Base-by-base conservation (phyloP, 1,139 yeast genomes). In the Petasospora fabianii region DNA sequence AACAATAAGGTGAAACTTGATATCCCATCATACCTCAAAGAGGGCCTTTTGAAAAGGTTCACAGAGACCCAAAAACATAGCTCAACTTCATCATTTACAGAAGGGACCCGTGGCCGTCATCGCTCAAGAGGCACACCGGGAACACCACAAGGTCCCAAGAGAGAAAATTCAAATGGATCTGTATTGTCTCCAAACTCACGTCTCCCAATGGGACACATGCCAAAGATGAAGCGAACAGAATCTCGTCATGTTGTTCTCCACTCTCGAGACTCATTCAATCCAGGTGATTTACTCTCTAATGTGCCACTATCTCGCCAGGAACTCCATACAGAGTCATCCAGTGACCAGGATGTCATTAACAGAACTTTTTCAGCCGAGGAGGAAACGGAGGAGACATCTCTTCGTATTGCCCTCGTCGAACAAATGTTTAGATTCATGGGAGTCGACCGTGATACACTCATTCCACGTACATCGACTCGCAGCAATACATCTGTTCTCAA, bases 261-360 rank as follows among this genome's bases (percentile, higher is more conserved):
- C 2, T 40, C 48, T 5, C 43, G 44, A 20, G 79, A 75, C 36
- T 75, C 88, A 22, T 63, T 77, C 12, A 83, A 84, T 43, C 96
- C 96, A 0, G 96, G 96, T 22, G 96, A 87, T 58, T 67, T 87
- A 41, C 63, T 87, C 13, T 84, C 95, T 0, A 84, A 84, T 38
- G 96, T 84, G 0, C 94, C 96, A 0, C 61, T 86, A 4, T 76
- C 88, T 1, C 67, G 90, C 47, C 66, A 71, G 42, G 69, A 62
- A 17, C 38, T 49, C n/a, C 14, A 16, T 32, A 10, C 16, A n/a
- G n/a, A 14, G 27, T 3, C 35, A 54, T n/a, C n/a, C n/a, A n/a
- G n/a, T 19, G 53, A 60, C n/a, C 50, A 54, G 20, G 53, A 60
- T 16, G 66, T 64, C n/a, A 47, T 62, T 3, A 57, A 64, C 28